Conservation (phyloP, 179 eudicot species). For the Amaranthus tricolor region DNA sequence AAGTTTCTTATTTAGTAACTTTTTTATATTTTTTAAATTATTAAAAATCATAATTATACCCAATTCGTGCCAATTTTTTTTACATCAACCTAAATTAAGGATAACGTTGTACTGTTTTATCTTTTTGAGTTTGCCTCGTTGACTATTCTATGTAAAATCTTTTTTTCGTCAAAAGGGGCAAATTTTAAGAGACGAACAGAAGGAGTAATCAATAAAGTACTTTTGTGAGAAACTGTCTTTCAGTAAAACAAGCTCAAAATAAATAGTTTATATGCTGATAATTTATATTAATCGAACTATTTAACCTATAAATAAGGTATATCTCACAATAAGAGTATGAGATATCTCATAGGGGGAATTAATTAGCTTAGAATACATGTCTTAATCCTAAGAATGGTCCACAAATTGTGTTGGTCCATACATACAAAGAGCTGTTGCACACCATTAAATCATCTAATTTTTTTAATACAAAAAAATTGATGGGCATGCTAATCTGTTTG, state of each 20-base stretch:
- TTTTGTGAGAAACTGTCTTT: too few species aligned
- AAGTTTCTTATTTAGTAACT: background rate
- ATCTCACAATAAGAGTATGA: too few species aligned
- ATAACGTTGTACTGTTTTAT: background rate
- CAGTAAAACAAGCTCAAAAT: too few species aligned
- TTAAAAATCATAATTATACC: background rate
- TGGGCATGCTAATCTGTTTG: background rate
- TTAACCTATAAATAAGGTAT: too few species aligned
- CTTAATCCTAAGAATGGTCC: slow-evolving; percentile 24
- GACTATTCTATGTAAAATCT: too few species aligned
- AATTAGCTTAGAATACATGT: background rate
- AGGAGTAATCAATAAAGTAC: too few species aligned
- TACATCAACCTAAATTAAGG: background rate
- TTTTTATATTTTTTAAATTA: background rate
- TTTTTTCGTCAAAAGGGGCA: too few species aligned
- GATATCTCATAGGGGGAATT: too few species aligned
- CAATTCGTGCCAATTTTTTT: background rate
- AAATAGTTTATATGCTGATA: too few species aligned
- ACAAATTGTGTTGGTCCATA: background rate
- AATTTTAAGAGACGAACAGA: too few species aligned
- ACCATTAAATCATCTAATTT: background rate
- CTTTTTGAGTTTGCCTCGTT: too few species aligned
- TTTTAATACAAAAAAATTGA: background rate
- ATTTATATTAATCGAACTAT: too few species aligned
- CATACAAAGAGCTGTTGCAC: slow-evolving; percentile 9